Conservation (phyloP, 106 monocot species). For the Platanthera guangdongensis region DNA sequence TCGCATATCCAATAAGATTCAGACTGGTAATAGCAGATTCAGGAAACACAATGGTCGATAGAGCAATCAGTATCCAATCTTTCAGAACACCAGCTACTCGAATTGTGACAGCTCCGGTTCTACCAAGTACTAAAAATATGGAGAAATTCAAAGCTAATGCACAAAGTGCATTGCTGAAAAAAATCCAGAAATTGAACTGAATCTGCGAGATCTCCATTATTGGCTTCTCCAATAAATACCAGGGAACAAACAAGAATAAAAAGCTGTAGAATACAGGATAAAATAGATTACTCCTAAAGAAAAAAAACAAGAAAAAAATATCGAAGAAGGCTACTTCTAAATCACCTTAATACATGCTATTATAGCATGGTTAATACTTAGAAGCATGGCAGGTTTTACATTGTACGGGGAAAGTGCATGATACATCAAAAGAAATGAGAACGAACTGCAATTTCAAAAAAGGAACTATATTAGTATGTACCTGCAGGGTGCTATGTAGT, state of each 20-base stretch:
- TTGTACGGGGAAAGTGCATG: too few species aligned
- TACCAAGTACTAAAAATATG: slow-evolving; percentile 90
- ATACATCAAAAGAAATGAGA: too few species aligned
- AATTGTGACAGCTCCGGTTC: slow-evolving; percentile 91
- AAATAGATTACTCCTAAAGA: not conserved
- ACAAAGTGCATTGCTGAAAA: slow-evolving; percentile 83
- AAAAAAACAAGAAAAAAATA: too few species aligned
- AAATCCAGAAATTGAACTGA: slow-evolving; percentile 85
- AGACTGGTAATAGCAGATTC: slow-evolving; percentile 90
- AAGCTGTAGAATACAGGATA: slow-evolving; percentile 40
- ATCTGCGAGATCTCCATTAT: slow-evolving; percentile 64
- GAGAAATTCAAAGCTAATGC: slow-evolving; percentile 90
- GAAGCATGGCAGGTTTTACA: too few species aligned
- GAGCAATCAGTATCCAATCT: slow-evolving; percentile 95
- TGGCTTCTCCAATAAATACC: slow-evolving; percentile 82
- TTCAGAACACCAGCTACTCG: slow-evolving; percentile 93
- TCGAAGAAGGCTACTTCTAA: too few species aligned
- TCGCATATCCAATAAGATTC: slow-evolving; percentile 86
- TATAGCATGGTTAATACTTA: too few species aligned
- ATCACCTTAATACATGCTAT: too few species aligned
- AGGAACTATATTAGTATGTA: slow-evolving; percentile 15
- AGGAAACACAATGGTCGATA: slow-evolving; percentile 92
- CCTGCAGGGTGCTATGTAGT: slow-evolving; percentile 99
- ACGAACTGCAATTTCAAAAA: too few species aligned
- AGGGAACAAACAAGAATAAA: slow-evolving; percentile 78